A percentile compares a stretch with the other conserved stretches of the same genome.
Evolutionary conservation across 129 eudicot species (phyloP).

Genomic region (Flaveria robusta): DNA sequence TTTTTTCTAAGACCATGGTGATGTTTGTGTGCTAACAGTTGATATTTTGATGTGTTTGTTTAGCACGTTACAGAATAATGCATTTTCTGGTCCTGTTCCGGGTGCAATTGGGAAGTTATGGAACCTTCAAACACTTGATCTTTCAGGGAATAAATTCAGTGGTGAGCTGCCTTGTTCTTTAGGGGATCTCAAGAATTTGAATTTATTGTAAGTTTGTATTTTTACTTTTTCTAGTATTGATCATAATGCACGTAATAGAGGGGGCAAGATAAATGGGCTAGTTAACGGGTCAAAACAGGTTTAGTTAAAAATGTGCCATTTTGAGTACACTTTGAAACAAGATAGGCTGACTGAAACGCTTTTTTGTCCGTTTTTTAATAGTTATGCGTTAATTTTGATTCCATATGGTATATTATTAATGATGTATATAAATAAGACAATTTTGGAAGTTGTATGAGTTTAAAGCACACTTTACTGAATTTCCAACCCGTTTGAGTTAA

Average conservation of each 20-base stretch:
- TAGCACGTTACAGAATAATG: conserved; percentile 90
- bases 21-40: not conserved
- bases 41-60: conserved; percentile 4
- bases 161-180: conserved; percentile 77
- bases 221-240: not conserved
- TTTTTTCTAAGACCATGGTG: not conserved
- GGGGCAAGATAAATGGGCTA: not conserved
- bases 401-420: not conserved
- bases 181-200: conserved; percentile 70
- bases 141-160: conserved; percentile 70
- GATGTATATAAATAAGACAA: not conserved
- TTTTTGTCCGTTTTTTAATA: not conserved
- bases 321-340: not conserved
- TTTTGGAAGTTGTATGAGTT: not conserved
- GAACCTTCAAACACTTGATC: conserved; percentile 89
- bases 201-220: conserved; percentile 65
- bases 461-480: not conserved
- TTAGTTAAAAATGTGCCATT: not conserved
- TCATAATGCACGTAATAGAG: not conserved
- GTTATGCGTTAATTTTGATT: not conserved
- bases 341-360: not conserved
- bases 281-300: not conserved
- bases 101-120: conserved; percentile 67
- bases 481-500: not conserved
- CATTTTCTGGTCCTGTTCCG: conserved; percentile 71